A percentile compares a stretch with the other conserved stretches of the same genome.
These are phyloP conservation scores for Sphagnum tenellum DNA, from an alignment of 225 moss, liverwort and hornwort species.

Conservation along the genomic window DNA sequence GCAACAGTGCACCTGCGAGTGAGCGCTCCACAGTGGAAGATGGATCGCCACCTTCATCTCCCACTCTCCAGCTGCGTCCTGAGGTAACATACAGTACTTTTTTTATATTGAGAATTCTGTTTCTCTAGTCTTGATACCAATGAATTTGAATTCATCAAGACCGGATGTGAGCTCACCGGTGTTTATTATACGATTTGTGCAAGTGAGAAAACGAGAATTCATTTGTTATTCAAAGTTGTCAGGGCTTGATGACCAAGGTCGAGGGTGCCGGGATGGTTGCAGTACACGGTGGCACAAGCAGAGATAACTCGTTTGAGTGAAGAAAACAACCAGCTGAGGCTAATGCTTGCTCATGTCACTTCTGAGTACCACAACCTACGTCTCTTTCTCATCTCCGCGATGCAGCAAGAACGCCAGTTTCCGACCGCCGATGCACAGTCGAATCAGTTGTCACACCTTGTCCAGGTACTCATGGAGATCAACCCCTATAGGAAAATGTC, in stretches of 20 bases:
- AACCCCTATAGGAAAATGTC: no score
- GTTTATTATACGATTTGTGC: background rate
- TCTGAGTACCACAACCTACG: conserved; percentile 42
- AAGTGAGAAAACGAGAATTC: background rate
- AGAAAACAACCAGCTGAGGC: conserved; percentile 32
- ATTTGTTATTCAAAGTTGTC: no score
- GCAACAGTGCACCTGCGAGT: conserved; percentile 9
- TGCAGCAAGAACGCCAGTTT: conserved; percentile 32
- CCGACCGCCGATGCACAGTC: conserved; percentile 11
- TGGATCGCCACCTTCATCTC: conserved; percentile 29
- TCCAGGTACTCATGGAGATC: no score
- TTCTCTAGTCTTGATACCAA: background rate
- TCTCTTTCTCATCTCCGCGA: conserved; percentile 29
- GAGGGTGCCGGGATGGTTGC: conserved; percentile 1
- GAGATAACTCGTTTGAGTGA: conserved; percentile 27
- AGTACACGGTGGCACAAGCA: conserved; percentile 27
- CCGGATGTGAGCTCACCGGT: no score
- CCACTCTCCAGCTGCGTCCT: conserved; percentile 19
- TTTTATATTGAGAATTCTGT: background rate
- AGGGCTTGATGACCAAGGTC: background rate
- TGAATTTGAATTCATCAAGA: background rate
- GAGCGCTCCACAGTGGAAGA: conserved; percentile 53
- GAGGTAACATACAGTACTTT: conserved; percentile 21
- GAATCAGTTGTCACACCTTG: no score
- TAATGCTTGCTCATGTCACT: conserved; percentile 34